Conservation (phyloP, 805 yeast genomes). For the Isabelozyma pseudorhagii region DNA sequence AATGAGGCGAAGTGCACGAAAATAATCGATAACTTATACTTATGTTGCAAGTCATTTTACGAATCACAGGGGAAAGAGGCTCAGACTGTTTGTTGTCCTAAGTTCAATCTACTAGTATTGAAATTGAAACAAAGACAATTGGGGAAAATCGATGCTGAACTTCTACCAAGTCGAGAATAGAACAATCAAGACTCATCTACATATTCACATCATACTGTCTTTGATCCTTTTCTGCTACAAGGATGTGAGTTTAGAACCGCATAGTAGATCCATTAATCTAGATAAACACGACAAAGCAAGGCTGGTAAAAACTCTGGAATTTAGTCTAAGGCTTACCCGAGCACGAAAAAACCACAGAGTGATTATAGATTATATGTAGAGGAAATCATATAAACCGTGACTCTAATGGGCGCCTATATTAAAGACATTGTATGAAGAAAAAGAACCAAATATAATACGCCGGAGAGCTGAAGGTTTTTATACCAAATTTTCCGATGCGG, state of each 20-base stretch:
- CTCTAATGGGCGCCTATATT: conserved; percentile 82
- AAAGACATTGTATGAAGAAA: conserved; percentile 42
- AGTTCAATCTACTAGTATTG: conserved; percentile 54
- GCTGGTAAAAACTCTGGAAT: conserved; percentile 44
- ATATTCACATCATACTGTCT: too few species aligned
- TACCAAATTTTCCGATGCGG: neutral
- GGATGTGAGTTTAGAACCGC: conserved; percentile 76
- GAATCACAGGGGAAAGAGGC: conserved; percentile 54
- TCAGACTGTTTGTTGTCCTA: conserved; percentile 76
- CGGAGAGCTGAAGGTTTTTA: neutral
- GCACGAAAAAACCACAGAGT: conserved; percentile 66
- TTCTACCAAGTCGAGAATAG: neutral
- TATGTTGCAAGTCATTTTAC: conserved; percentile 72
- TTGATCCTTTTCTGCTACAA: neutral
- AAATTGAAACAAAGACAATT: conserved; percentile 63
- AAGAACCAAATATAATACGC: conserved; percentile 6
- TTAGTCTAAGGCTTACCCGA: conserved; percentile 89
- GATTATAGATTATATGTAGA: conserved; percentile 47
- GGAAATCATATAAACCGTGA: conserved; percentile 54
- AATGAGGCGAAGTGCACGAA: conserved; percentile 73
- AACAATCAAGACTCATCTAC: conserved; percentile 2
- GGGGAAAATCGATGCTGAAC: conserved; percentile 57
- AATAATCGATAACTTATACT: conserved; percentile 66
- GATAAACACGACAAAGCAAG: conserved; percentile 55
- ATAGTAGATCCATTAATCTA: conserved; percentile 44